Base-by-base conservation (phyloP, 2,329 filamentous ascomycete species). In the Lecanosticta acicola region DNA sequence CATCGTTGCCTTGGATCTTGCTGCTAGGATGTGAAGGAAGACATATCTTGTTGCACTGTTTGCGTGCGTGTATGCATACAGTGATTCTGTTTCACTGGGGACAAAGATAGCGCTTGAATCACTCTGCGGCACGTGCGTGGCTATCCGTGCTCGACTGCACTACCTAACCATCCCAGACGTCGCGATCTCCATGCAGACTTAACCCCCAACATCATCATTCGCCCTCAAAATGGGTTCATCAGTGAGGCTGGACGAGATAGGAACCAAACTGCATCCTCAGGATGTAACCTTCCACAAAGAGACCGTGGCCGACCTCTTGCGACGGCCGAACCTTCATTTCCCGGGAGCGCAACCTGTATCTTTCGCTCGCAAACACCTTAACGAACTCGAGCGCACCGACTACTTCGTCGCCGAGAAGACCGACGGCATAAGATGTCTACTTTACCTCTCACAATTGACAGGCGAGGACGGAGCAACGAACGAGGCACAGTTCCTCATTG, bases 381-480 rank as follows among this genome's bases (percentile, higher is more conserved):
- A 81, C n/a, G 89, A 94, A 70, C 77, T 98, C 29, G 81, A 84
- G 51, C 76, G 77, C 48, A 76, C 85, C 62, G 93, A 97, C 68
- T 98, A 97, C 72, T 98, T 90, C 65, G 85, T 98, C 54, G 96
- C 91, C 74, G 93, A 98, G 70, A 98, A 98, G 72, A 95, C 91
- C 1, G 93, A 98, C 64, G 93, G 93, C 44, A 87, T 97, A 53
- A 83, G 93, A 53, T 96, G 94, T 66, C 79, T 98, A n/a, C 79
- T 98, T 54, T 97, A 94, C 73, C 81, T 93, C 55, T 88, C 87
- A 41, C 71, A 73, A 18, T 76, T 81, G 34, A 65, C 71, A 4
- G 72, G 71, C 43, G 56, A 64, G 39, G 37, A 37, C 16, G 48
- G 50, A 4, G 40, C 21, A 10, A 24, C 33, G 17, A 32, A 35